phyloP scores from a whole-genome alignment of 352 stramenopile genomes.

The Phytophthora foliorum region DNA sequence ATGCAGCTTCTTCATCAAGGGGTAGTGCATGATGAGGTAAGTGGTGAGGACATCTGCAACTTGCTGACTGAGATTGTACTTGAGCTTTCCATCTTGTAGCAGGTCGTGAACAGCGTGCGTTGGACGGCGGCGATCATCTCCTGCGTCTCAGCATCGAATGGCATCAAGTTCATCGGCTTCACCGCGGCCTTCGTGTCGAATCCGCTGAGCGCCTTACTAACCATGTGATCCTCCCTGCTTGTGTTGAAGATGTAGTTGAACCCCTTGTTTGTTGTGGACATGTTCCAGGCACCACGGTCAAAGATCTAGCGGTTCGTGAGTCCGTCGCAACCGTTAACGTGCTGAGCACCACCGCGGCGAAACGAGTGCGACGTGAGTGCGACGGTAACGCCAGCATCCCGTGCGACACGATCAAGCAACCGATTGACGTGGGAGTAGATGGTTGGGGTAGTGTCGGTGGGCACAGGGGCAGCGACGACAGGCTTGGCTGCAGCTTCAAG shows the following conservation, averaged over 20 bases:
- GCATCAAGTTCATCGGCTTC: background rate
- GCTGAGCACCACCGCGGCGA: conserved; percentile 16
- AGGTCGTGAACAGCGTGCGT: conserved; percentile 6
- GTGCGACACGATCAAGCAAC: no score
- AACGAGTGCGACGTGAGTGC: no score
- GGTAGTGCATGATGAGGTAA: conserved; percentile 18
- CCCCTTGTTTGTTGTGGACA: conserved; percentile 24
- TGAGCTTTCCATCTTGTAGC: conserved; percentile 9
- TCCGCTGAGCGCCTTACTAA: no score
- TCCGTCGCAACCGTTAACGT: conserved; percentile 10
- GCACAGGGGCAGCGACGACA: no score
- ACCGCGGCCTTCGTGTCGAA: background rate
- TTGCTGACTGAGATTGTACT: conserved; percentile 14
- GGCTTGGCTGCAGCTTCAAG: no score
- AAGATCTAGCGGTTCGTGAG: conserved; percentile 11
- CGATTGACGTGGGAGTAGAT: no score
- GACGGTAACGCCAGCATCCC: no score
- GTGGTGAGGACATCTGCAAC: conserved; percentile 18
- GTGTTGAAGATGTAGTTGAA: conserved; percentile 31
- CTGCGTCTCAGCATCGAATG: conserved; percentile 9
- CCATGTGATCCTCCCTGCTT: no score
- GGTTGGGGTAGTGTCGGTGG: no score
- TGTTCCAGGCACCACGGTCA: conserved; percentile 23
- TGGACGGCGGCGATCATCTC: background rate
- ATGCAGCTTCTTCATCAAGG: conserved; percentile 1